phyloP scores from a whole-genome alignment of 148 eudicot genomes.

The Dianthus caryophyllus region DNA sequence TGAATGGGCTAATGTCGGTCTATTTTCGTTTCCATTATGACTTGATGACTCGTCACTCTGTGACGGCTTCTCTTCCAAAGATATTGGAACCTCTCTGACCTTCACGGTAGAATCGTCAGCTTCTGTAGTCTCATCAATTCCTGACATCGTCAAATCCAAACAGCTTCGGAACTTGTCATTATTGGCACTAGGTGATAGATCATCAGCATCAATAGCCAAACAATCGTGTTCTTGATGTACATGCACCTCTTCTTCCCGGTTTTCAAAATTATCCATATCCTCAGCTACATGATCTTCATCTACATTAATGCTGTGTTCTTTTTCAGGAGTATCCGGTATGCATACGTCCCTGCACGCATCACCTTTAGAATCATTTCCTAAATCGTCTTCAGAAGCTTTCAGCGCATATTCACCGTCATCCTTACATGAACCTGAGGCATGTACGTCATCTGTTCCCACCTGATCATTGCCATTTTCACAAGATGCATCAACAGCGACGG shows the following conservation, averaged over 20 bases:
- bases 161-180: constrained; percentile 62
- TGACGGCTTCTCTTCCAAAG: constrained; percentile 28
- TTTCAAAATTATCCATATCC: constrained; percentile 11
- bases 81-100: constrained; percentile 26
- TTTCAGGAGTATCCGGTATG: constrained; percentile 29
- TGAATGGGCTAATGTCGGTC: constrained; percentile 7
- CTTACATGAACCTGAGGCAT: constrained; percentile 21
- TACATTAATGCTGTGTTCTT: constrained; percentile 20
- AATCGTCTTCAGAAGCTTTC: constrained; percentile 24
- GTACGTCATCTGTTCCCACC: constrained; percentile 4
- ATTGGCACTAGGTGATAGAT: constrained; percentile 25
- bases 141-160: constrained; percentile 37
- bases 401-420: constrained; percentile 25
- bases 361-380: constrained; percentile 7
- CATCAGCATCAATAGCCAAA: constrained; percentile 29
- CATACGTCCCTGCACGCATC: constrained; percentile 15
- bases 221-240: constrained; percentile 11
- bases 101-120: constrained; percentile 25
- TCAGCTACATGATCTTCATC: constrained; percentile 31
- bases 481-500: constrained; percentile 20
- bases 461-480: constrained; percentile 14
- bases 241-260: neutral
- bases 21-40: constrained; percentile 24
- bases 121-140: constrained; percentile 21
- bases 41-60: constrained; percentile 23